Percentiles rank a stretch among this genome's conserved stretches.
Conservation (phyloP, 345 rosid genomes). For the Lagerstroemia speciosa region DNA sequence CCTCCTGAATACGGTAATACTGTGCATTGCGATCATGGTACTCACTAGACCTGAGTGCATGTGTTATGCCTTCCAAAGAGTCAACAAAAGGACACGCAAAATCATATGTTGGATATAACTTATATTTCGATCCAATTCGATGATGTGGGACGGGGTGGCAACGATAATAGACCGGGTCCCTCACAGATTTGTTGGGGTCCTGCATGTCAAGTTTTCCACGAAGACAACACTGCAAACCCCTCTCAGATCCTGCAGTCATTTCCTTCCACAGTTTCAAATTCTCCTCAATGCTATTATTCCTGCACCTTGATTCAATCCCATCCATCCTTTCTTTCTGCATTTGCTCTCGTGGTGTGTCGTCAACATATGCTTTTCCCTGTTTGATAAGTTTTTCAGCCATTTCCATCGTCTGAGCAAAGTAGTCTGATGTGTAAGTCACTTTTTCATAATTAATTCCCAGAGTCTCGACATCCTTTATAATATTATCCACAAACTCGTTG, state of each 20-base stretch:
- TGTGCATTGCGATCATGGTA: constrained; percentile 91
- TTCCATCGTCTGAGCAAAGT: constrained; percentile 61
- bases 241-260: constrained; percentile 69
- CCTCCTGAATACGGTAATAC: constrained; percentile 65
- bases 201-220: constrained; percentile 95
- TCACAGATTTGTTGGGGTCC: constrained; percentile 82
- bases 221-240: constrained; percentile 77
- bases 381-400: constrained; percentile 77
- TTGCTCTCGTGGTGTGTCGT: constrained; percentile 76
- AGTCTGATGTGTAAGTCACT: constrained; percentile 83
- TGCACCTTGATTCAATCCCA: constrained; percentile 76
- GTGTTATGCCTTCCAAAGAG: constrained; percentile 71
- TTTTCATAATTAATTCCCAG: constrained; percentile 63
- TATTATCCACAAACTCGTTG: constrained; percentile 87
- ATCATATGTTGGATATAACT: constrained; percentile 89
- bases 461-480: constrained; percentile 70
- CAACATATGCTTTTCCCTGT: constrained; percentile 84
- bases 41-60: constrained; percentile 81
- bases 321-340: constrained; percentile 92
- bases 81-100: constrained; percentile 97
- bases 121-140: constrained; percentile 78
- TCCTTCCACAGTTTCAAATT: constrained; percentile 77
- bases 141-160: constrained; percentile 87
- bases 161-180: constrained; percentile 92
- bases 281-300: constrained; percentile 55